These are phyloP conservation scores for Micractinium conductrix DNA, from an alignment of 139 green algal species.

Conservation along the genomic window DNA sequence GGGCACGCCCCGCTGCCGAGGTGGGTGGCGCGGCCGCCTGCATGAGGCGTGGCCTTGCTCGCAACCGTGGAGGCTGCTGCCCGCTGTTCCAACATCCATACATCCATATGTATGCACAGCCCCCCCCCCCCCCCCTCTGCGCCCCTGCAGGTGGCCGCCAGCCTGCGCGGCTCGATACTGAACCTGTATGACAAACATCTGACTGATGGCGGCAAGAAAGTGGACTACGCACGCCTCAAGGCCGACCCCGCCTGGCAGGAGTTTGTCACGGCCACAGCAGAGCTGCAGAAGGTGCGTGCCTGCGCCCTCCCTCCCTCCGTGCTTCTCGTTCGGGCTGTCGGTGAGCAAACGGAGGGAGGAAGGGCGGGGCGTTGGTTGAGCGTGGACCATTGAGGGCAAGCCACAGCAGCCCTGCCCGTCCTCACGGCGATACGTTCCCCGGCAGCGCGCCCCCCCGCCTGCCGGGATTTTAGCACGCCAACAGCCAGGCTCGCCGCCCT, in stretches of 20 bases:
- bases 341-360: background rate
- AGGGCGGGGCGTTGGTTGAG: too few species aligned
- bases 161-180: constrained; percentile 71
- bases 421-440: too few species aligned
- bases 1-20: constrained; percentile 45
- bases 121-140: background rate
- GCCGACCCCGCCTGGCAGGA: constrained; percentile 64
- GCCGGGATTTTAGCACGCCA: constrained; percentile 1
- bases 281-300: constrained; percentile 73
- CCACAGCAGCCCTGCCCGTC: too few species aligned
- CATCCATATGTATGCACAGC: too few species aligned
- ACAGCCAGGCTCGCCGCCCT: background rate
- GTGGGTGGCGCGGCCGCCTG: constrained; percentile 12
- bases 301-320: too few species aligned
- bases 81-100: too few species aligned
- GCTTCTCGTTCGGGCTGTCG: background rate
- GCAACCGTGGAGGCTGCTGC: background rate
- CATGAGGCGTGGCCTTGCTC: background rate
- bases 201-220: constrained; percentile 58
- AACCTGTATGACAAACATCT: constrained; percentile 83
- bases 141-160: constrained; percentile 61
- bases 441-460: background rate
- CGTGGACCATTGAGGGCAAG: too few species aligned
- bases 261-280: constrained; percentile 75
- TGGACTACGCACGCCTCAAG: constrained; percentile 74